Percentiles rank a stretch among this genome's conserved stretches.
Conservation (phyloP, 2,329 filamentous ascomycete genomes). For the Aspergillus latus region DNA sequence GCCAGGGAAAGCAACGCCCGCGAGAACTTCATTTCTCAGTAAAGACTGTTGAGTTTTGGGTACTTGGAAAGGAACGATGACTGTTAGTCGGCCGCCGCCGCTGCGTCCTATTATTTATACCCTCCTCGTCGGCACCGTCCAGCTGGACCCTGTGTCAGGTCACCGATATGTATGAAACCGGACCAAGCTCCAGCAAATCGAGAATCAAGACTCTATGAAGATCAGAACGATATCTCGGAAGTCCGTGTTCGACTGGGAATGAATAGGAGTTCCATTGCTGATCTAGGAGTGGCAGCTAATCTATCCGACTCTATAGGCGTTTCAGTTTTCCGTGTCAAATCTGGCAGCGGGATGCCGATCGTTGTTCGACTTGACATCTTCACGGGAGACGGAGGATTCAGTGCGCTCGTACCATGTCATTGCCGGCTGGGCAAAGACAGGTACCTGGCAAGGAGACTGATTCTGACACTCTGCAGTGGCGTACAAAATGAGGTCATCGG, state of each 20-base stretch:
- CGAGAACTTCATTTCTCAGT: slow-evolving; percentile 16
- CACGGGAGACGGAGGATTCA: slow-evolving; percentile 7
- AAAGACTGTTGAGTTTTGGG: not conserved
- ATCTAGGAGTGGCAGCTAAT: slow-evolving; percentile 1
- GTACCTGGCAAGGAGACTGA: no score
- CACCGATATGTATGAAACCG: not conserved
- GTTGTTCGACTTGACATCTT: not conserved
- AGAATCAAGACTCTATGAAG: not conserved
- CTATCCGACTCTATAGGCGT: slow-evolving; percentile 12
- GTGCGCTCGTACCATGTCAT: not conserved
- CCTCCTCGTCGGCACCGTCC: not conserved
- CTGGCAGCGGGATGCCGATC: slow-evolving; percentile 9
- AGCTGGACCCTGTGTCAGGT: not conserved
- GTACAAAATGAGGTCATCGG: no score
- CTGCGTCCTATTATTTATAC: not conserved
- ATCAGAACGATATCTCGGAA: not conserved
- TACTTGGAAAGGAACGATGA: no score
- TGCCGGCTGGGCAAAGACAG: not conserved
- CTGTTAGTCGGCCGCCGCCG: no score
- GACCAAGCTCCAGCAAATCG: not conserved
- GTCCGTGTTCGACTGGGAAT: not conserved
- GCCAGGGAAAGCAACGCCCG: slow-evolving; percentile 17
- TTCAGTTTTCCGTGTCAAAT: slow-evolving; percentile 18
- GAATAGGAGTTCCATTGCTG: not conserved
- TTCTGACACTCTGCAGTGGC: no score